These are phyloP conservation scores for Backusella macrospora DNA, from an alignment of 192 early-diverging fungal species.

Conservation along the genomic window DNA sequence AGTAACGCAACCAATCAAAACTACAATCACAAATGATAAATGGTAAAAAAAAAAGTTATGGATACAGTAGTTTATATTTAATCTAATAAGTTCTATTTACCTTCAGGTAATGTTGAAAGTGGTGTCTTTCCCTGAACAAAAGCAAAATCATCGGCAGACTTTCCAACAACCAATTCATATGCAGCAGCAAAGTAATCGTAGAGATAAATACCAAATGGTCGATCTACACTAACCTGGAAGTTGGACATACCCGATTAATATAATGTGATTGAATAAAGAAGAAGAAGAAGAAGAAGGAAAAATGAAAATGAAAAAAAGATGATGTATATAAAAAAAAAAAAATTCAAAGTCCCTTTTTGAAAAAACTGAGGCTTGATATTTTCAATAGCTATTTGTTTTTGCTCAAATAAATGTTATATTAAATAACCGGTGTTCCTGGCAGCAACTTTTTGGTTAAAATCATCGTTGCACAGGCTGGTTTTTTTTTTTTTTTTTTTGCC, in stretches of 20 bases:
- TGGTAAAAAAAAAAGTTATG: background rate
- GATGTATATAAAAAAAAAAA: background rate
- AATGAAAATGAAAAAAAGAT: background rate
- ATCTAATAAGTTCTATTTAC: constrained; percentile 25
- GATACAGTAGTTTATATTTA: background rate
- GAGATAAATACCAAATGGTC: constrained; percentile 57
- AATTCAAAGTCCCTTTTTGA: background rate
- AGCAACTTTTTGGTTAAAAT: too few relatives aligned
- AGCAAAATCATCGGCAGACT: constrained; percentile 45
- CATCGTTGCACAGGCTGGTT: too few relatives aligned
- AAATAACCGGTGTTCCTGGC: too few relatives aligned
- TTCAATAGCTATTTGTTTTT: background rate
- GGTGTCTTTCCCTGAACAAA: constrained; percentile 54
- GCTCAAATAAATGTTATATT: too few relatives aligned
- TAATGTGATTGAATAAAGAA: background rate
- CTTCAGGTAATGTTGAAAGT: constrained; percentile 53
- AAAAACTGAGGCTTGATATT: background rate
- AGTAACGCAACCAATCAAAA: constrained; percentile 35
- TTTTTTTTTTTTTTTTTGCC: too few relatives aligned
- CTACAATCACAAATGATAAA: background rate
- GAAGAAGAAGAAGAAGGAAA: constrained; percentile 5
- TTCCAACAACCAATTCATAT: constrained; percentile 46
- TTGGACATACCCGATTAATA: constrained; percentile 11
- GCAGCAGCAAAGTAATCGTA: constrained; percentile 46
- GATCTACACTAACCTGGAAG: constrained; percentile 42